Evolutionary conservation across 441 rosid genomes (phyloP), one percentile per base, ranked within the genome.

Genomic region (Breynia disticha): DNA sequence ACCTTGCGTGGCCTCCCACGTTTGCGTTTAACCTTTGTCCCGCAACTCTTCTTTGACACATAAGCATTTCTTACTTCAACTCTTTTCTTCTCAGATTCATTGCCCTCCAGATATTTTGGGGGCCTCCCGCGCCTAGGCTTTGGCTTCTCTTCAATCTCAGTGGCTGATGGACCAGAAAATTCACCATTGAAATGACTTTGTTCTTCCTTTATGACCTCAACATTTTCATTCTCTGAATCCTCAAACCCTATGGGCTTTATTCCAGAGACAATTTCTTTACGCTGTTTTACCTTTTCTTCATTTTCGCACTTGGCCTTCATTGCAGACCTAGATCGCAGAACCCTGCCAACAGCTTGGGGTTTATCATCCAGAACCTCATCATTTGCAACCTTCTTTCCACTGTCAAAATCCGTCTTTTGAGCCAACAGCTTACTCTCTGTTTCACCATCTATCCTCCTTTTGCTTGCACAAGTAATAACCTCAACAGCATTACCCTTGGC

Each of bases 281-380:
- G 50, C 45, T 53, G 55, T 18, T 14, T 47, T 60, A 44, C 59
- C 11, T 42, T 56, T 55, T 41, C 38, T 10, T 43, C 59, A 41
- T 22, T 64, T 35, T 11, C 54, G 60, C 48, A 59, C 17, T 47
- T 66, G 61, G 47, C 19, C 35, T 68, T 55, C 22, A 48, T 37
- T 47, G 63, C 68, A 65, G 68, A 51, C 52, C 73, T 61, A 0
- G 87, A 82, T 37, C 84, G 74, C 41, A 89, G 74, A 60, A 76
- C 76, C 67, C 80, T 76, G 15, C 65, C 65, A 16, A 62, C 54
- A 45, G 66, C 60, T 55, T 50, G 69, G 49, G 62, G 41, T 50
- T 62, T 65, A 46, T 60, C 46, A 19, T 61, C 62, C 19, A 46
- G 15, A n/a, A 46, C 49, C 47, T 61, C 63, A 19, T 54, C 56